Evolutionary conservation across 345 rosid genomes (phyloP).

Genomic region (Fremontodendron californicum): DNA sequence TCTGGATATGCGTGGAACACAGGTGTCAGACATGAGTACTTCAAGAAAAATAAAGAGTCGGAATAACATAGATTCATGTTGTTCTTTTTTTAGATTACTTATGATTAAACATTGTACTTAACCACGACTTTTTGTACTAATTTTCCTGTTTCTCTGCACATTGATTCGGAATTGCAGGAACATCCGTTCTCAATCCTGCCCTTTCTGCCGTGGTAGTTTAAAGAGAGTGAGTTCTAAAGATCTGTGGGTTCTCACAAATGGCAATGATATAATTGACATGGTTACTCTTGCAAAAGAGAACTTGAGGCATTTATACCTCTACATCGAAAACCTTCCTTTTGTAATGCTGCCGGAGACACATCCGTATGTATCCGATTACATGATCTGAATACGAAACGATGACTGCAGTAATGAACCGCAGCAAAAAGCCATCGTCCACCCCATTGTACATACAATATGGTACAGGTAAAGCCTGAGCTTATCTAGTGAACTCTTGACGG

Average conservation of each 20-base stretch:
- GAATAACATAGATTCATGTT: too few relatives aligned
- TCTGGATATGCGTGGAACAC: too few relatives aligned
- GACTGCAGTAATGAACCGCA: neutral
- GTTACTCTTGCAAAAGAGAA: conserved; percentile 48
- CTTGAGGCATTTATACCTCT: conserved; percentile 46
- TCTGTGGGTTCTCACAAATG: conserved; percentile 49
- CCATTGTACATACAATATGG: conserved; percentile 23
- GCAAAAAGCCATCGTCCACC: neutral
- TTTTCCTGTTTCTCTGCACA: neutral
- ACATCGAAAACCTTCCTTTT: conserved; percentile 42
- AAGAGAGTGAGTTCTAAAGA: conserved; percentile 46
- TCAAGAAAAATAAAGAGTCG: too few relatives aligned
- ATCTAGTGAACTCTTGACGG: conserved; percentile 7
- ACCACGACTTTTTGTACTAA: neutral
- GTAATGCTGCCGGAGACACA: conserved; percentile 36
- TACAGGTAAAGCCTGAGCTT: conserved; percentile 13
- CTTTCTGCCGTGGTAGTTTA: conserved; percentile 67
- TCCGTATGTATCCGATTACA: conserved; percentile 47
- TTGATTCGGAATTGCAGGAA: conserved; percentile 40
- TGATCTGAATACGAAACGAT: conserved; percentile 38
- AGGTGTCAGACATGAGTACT: too few relatives aligned
- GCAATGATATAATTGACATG: conserved; percentile 36
- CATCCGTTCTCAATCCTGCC: conserved; percentile 57
- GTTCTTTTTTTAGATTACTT: neutral
- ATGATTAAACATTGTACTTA: neutral